These are phyloP conservation scores for Fusarium coicis DNA, from an alignment of 2,329 filamentous ascomycete species.

Conservation along the genomic window DNA sequence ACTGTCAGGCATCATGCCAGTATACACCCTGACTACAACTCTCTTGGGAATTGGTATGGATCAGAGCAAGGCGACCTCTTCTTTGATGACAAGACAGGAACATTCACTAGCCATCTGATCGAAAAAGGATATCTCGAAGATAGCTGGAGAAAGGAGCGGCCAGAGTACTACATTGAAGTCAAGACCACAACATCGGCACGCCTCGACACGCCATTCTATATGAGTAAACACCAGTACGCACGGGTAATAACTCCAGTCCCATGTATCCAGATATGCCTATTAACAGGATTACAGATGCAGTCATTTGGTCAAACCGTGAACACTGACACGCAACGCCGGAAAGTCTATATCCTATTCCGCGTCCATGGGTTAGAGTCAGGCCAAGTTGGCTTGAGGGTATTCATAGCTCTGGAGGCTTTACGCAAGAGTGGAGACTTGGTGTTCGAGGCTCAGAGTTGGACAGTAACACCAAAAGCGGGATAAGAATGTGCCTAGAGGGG, in stretches of 20 bases:
- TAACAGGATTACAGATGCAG: neutral
- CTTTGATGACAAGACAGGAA: neutral
- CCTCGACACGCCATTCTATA: neutral
- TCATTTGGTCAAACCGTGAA: neutral
- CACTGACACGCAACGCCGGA: neutral
- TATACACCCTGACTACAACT: neutral
- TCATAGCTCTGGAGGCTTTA: neutral
- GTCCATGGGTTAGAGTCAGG: neutral
- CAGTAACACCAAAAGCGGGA: neutral
- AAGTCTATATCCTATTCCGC: accelerated
- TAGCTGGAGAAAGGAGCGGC: neutral
- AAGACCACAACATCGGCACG: neutral
- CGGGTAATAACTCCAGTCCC: accelerated
- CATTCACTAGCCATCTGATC: neutral
- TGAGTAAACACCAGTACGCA: neutral
- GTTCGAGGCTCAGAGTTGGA: neutral
- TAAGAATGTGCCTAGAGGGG: too few relatives aligned
- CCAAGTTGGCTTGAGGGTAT: neutral
- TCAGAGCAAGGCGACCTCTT: neutral
- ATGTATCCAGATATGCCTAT: accelerated
- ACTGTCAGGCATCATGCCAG: neutral
- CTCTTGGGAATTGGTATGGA: neutral
- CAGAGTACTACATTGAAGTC: neutral
- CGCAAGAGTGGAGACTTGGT: neutral
- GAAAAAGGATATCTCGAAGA: neutral